Conservation (phyloP, 2,329 filamentous ascomycete genomes). For the Dactylellina cionopaga region DNA sequence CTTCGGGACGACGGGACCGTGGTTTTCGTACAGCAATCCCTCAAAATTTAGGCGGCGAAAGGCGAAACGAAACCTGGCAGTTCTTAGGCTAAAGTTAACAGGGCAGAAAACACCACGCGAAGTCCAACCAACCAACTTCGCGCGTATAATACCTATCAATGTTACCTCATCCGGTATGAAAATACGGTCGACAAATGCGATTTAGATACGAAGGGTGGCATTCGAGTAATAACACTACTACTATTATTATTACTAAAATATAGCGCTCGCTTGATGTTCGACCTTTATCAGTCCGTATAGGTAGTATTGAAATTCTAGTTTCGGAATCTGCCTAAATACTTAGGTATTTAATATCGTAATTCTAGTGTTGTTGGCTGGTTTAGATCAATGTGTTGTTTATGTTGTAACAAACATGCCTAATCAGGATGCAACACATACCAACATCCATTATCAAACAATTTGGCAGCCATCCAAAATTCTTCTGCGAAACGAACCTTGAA, state of each 20-base stretch:
- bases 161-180: neutral
- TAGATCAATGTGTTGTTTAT: constrained; percentile 16
- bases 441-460: neutral
- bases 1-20: constrained; percentile 19
- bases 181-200: neutral
- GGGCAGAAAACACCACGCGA: neutral
- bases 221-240: too few species aligned
- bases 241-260: too few species aligned
- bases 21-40: neutral
- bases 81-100: constrained; percentile 11
- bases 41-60: constrained; percentile 12
- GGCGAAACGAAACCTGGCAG: constrained; percentile 27
- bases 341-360: neutral
- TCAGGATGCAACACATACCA: neutral
- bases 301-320: too few species aligned
- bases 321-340: too few species aligned
- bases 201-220: too few species aligned
- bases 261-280: too few species aligned
- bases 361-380: neutral
- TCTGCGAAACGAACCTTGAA: too few species aligned
- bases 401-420: constrained; percentile 48
- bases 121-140: neutral
- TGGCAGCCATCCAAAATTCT: constrained; percentile 25
- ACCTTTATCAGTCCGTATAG: too few species aligned
- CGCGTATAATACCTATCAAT: too few species aligned